These are phyloP conservation scores for Cladosporium velox DNA, from an alignment of 2,329 filamentous ascomycete genomes.

Conservation along the genomic window DNA sequence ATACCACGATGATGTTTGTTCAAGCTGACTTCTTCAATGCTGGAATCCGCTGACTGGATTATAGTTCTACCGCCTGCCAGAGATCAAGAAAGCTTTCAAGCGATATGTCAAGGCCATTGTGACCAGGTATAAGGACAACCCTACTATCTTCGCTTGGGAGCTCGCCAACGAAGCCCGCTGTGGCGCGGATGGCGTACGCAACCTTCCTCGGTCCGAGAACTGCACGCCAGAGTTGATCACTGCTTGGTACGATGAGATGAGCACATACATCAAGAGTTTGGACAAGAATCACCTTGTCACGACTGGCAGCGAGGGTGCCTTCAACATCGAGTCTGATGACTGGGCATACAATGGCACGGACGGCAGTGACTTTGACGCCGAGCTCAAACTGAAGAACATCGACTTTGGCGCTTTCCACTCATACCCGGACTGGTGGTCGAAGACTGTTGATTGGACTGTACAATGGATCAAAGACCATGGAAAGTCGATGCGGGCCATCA, in stretches of 20 bases:
- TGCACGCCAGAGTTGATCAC: slow-evolving; percentile 46
- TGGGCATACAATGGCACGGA: slow-evolving; percentile 47
- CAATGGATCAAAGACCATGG: slow-evolving; percentile 60
- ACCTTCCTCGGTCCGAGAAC: slow-evolving; percentile 46
- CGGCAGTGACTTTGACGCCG: slow-evolving; percentile 57
- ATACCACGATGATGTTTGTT: slow-evolving; percentile 52
- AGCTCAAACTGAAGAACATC: slow-evolving; percentile 51
- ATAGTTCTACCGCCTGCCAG: slow-evolving; percentile 25
- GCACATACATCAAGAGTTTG: slow-evolving; percentile 55
- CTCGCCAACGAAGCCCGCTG: slow-evolving; percentile 68
- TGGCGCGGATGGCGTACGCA: slow-evolving; percentile 57
- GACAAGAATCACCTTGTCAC: slow-evolving; percentile 58
- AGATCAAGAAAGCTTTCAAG: slow-evolving; percentile 50
- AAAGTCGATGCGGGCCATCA: slow-evolving; percentile 42
- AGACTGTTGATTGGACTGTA: slow-evolving; percentile 54
- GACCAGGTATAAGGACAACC: slow-evolving; percentile 59
- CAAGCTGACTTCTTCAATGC: no score
- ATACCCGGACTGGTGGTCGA: slow-evolving; percentile 59
- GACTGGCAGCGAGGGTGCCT: slow-evolving; percentile 51
- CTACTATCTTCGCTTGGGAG: slow-evolving; percentile 68
- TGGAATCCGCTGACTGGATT: slow-evolving; percentile 5
- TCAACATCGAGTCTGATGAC: slow-evolving; percentile 33
- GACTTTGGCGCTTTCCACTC: slow-evolving; percentile 60
- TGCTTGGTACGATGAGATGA: slow-evolving; percentile 57
- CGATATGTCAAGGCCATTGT: slow-evolving; percentile 63